Base-by-base conservation (phyloP, 768 basidiomycete species). In the Porpolomopsis calyptriformis region DNA sequence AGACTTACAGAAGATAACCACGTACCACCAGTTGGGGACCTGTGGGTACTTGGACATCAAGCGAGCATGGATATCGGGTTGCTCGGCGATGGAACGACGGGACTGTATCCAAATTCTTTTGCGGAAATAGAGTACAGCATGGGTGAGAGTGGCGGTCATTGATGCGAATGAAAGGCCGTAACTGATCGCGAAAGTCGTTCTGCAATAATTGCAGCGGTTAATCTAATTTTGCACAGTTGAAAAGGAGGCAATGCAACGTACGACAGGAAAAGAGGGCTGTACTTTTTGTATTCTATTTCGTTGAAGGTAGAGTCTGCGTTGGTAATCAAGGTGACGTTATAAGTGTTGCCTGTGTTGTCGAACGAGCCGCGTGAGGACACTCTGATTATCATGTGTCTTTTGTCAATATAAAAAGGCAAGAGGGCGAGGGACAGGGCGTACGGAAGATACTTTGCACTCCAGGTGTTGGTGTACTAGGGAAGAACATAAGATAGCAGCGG, bases 21-120 rank as follows among this genome's bases (percentile, higher is more conserved):
- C 59, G 58, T 89, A 91, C 88, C 88, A 91, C 86, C 84, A 89
- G 48, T 88, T 74, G 1, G 87, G 88, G 14, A 90, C 80, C 54
- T 82, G 83, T 1, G 67, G 69, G 57, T 92, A 92, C 43, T 64
- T 64, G 10, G 73, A 67, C 89, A 91, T 91, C 29, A 91, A 68
- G 9, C 85, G 76, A 18, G 85, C 84, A 54, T 91, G 88, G 49
- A 91, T 77, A 63, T 91, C 88, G 1, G 84, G 80, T 55, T 90
- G 85, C 53, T 89, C 88, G 38, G 72, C 62, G 63, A 88, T 73
- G 10, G 85, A 73, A 42, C 80, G 74, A 40, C 79, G 77, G 24
- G 79, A 64, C 60, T 87, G 85, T 0, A 60, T 64, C 78, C 76
- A 82, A 45, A 90, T 84, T 56, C 85, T 82, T 57, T 85, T 82